A percentile compares a stretch with the other conserved stretches of the same genome.
Conservation (phyloP, 192 early-diverging fungal species). For the Backusella westeae region DNA sequence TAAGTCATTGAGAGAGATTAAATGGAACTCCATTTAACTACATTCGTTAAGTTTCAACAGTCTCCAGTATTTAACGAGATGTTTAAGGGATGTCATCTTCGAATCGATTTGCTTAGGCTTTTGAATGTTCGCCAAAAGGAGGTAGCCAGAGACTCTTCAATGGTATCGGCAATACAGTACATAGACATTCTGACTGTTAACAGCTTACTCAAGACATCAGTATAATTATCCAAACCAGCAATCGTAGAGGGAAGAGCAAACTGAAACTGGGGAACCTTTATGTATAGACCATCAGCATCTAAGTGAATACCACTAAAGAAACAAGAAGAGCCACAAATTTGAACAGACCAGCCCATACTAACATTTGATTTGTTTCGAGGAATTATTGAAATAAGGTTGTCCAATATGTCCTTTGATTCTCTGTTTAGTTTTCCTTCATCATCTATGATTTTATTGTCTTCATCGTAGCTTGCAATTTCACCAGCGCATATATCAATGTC, state of each 20-base stretch:
- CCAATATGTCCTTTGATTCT: no score
- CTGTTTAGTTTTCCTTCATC: conserved; percentile 4
- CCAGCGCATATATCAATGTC: no score
- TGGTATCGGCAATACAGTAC: neutral
- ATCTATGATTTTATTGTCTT: conserved; percentile 5
- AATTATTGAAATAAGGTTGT: no score
- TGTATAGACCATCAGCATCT: no score
- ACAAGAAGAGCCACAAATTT: neutral
- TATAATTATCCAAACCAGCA: neutral
- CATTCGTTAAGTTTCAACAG: neutral
- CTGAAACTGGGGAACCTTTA: no score
- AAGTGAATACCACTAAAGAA: no score
- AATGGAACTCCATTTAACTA: conserved; percentile 10
- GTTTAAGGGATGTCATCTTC: conserved; percentile 4
- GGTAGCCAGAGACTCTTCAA: neutral
- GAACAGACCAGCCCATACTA: neutral
- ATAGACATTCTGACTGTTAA: neutral
- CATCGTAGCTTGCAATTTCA: neutral
- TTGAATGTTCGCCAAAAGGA: neutral
- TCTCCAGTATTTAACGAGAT: conserved; percentile 3
- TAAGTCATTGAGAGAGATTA: conserved; percentile 1
- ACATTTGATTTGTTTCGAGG: neutral
- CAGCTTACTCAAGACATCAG: neutral
- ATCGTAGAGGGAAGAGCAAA: neutral
- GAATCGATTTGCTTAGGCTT: neutral